Conservation (phyloP, 768 basidiomycete species). For the Boletus subcaerulescens region DNA sequence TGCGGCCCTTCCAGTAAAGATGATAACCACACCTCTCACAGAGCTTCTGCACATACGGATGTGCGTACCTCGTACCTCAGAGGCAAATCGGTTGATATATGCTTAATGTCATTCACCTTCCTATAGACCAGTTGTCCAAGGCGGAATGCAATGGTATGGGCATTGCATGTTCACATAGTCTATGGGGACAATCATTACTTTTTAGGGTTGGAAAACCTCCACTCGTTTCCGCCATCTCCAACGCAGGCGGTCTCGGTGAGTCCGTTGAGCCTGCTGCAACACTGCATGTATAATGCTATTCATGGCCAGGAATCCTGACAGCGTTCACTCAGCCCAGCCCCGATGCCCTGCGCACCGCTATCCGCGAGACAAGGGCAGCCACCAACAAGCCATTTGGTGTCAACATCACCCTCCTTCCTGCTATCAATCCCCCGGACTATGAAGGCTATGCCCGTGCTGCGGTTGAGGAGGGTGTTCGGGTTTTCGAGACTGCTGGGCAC, state of each 20-base stretch:
- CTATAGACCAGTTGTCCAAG: slow-evolving; percentile 74
- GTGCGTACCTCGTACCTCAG: slow-evolving; percentile 42
- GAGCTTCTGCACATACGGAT: slow-evolving; percentile 63
- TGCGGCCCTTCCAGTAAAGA: slow-evolving; percentile 28
- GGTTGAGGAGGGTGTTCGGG: slow-evolving; percentile 81
- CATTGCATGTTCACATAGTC: neutral
- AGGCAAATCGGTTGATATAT: neutral
- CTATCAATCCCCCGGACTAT: slow-evolving; percentile 90
- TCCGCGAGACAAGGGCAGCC: slow-evolving; percentile 68
- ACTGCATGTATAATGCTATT: neutral
- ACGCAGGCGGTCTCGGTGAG: slow-evolving; percentile 78
- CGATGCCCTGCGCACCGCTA: slow-evolving; percentile 74
- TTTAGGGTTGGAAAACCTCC: slow-evolving; percentile 75
- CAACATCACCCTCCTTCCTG: slow-evolving; percentile 83
- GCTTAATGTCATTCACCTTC: neutral
- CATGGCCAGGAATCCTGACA: slow-evolving; percentile 64
- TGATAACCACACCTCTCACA: slow-evolving; percentile 56
- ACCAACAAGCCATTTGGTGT: slow-evolving; percentile 81
- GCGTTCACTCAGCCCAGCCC: slow-evolving; percentile 87
- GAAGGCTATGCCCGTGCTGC: slow-evolving; percentile 78
- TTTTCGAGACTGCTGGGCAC: slow-evolving; percentile 93
- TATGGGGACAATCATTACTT: neutral
- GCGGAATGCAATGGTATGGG: slow-evolving; percentile 85
- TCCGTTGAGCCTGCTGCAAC: neutral
- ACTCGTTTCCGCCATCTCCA: slow-evolving; percentile 74